Evolutionary conservation across 2,329 filamentous ascomycete genomes (phyloP), one percentile per base, ranked within the genome.

Genomic region (Xylaria sp.): DNA sequence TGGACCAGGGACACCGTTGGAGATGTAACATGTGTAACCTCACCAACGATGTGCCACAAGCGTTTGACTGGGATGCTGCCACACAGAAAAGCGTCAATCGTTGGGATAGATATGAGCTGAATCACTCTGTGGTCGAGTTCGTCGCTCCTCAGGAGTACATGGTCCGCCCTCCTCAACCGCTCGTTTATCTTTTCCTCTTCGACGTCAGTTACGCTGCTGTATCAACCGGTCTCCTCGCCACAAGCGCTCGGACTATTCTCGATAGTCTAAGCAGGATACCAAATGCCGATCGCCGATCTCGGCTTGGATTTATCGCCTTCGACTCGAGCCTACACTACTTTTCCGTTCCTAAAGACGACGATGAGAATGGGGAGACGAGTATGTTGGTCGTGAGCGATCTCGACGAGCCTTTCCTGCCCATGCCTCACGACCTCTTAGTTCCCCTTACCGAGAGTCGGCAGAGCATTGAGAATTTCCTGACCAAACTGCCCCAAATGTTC

Each of bases 1-100:
- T 99, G 69, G 96, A 99, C 76, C 93, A 98, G 78, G 96, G 96
- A 55, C 96, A 99, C 82, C 89, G 96, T 78, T 99, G 96, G 96
- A 91, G 95, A 77, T 99, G 96, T 84, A 99, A 99, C 83, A 98
- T 99, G 94, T 99, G 96, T 82, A 98, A 97, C 81, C 85, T 99
- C 72, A 98, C 94, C 74, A 99, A 99, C 79, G 96, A 99, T 75
- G 95, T 98, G 47, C 96, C 96, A n/a, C 96, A 99, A 81, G 94
- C 94, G 45, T 99, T 99, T 74, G 96, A 99, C 79, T 99, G 96
- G 96, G 96, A 99, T 81, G 91, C 93, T 39, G 91, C 93, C 53
- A 86, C 94, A 63, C 95, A 98, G 81, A 94, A 97, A 84, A 92
- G 90, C 61, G 91, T 97, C 59, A 95, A 99, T 79, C 86, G 96